phyloP scores from a whole-genome alignment of 2,329 filamentous ascomycete genomes.

The Gnomoniopsis sp. region DNA sequence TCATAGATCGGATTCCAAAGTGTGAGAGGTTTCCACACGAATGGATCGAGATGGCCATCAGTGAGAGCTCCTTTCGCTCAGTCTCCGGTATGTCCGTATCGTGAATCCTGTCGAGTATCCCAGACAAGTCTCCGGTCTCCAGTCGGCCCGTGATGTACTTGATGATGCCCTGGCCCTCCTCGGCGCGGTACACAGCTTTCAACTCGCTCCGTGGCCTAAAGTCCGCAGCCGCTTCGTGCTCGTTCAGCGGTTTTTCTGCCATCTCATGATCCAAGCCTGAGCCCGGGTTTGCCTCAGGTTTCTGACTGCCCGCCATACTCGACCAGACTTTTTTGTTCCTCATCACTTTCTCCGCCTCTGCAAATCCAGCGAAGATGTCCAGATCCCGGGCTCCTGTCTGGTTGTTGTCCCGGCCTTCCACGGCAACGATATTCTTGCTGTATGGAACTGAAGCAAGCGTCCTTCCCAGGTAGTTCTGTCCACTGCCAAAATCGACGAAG shows the following conservation, averaged over 20 bases:
- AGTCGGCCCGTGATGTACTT: conserved; percentile 76
- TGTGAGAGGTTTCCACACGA: conserved; percentile 98
- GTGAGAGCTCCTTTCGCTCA: conserved; percentile 38
- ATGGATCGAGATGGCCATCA: conserved; percentile 93
- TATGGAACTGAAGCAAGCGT: conserved; percentile 83
- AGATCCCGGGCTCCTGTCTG: conserved; percentile 80
- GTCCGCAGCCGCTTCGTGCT: conserved; percentile 36
- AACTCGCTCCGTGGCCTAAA: conserved; percentile 50
- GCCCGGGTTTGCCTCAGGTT: conserved; percentile 38
- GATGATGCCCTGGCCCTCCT: conserved; percentile 65
- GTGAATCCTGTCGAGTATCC: conserved; percentile 62
- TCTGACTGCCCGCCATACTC: conserved; percentile 43
- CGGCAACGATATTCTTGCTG: conserved; percentile 81
- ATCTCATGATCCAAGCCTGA: conserved; percentile 35
- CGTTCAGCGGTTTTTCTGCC: conserved; percentile 27
- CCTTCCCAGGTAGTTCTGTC: conserved; percentile 92
- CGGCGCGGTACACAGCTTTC: conserved; percentile 49
- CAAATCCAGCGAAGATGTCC: conserved; percentile 77
- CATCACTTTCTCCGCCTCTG: conserved; percentile 68
- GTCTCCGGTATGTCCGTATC: conserved; percentile 32
- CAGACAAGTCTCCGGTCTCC: conserved; percentile 67
- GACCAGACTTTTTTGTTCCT: conserved; percentile 80
- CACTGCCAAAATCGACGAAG: conserved; percentile 92
- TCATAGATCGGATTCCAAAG: conserved; percentile 81
- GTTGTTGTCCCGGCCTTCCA: conserved; percentile 83